phyloP scores from a whole-genome alignment of 1,284 basidiomycete species.

The Boletus mariae region DNA sequence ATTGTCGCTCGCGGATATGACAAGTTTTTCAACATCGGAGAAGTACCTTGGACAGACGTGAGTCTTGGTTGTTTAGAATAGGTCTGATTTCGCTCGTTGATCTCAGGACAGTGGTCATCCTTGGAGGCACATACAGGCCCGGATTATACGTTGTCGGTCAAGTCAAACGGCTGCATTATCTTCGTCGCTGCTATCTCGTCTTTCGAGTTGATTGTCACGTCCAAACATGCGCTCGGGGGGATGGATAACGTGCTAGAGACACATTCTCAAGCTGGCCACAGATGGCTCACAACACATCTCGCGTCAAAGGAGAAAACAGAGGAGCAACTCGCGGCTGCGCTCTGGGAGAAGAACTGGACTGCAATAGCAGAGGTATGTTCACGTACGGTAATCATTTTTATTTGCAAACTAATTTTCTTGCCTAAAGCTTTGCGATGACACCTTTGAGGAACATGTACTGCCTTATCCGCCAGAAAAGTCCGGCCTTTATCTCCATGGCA shows the following conservation, averaged over 20 bases:
- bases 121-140: conserved; percentile 25
- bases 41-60: conserved; percentile 93
- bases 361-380: conserved; percentile 81
- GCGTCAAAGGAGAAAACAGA: conserved; percentile 62
- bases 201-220: conserved; percentile 78
- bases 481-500: conserved; percentile 91
- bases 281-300: conserved; percentile 82
- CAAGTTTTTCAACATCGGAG: conserved; percentile 98
- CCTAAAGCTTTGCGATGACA: conserved; percentile 88
- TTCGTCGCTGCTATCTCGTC: conserved; percentile 88
- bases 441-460: conserved; percentile 97
- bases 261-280: conserved; percentile 78
- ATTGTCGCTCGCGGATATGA: conserved; percentile 95
- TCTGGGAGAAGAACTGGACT: conserved; percentile 87
- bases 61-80: conserved; percentile 27
- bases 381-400: neutral
- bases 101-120: neutral
- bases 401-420: neutral
- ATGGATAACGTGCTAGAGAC: conserved; percentile 39
- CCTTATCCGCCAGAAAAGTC: conserved; percentile 78
- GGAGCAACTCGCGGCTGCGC: conserved; percentile 65
- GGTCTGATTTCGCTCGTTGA: neutral
- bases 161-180: conserved; percentile 98
- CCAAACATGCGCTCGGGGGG: conserved; percentile 85
- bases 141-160: conserved; percentile 89